Evolutionary conservation across 2,329 filamentous ascomycete genomes (phyloP).

Genomic region (Trichophyton rubrum): DNA sequence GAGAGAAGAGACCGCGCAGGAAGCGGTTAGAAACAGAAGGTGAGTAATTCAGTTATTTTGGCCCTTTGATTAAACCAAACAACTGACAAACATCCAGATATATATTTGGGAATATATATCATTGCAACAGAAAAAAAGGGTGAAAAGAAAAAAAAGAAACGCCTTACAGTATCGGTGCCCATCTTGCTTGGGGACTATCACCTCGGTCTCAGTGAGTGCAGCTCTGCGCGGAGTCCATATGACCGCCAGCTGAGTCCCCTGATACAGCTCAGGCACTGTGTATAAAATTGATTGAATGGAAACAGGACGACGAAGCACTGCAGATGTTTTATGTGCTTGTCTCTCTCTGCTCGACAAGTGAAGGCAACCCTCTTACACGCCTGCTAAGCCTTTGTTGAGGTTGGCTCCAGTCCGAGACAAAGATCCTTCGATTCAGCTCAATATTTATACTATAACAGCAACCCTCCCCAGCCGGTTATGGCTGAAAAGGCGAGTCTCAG

Average conservation of each 20-base stretch:
- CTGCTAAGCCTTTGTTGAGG: not conserved
- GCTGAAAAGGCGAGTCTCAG: not conserved
- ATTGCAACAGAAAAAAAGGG: not conserved
- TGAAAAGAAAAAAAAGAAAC: not conserved
- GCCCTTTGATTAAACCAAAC: not conserved
- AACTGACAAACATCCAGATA: not conserved
- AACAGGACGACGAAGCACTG: not conserved
- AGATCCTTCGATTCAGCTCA: not conserved
- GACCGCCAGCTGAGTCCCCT: not conserved
- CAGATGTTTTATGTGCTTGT: not conserved
- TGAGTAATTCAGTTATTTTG: not conserved
- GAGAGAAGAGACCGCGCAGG: not conserved
- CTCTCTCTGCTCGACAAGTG: not conserved
- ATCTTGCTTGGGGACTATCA: not conserved
- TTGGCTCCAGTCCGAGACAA: not conserved
- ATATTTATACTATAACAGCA: not conserved
- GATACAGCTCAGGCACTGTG: not conserved
- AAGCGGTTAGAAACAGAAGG: not conserved
- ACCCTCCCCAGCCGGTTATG: not conserved
- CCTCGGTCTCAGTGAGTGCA: not conserved
- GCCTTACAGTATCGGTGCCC: not conserved
- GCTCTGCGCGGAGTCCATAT: not conserved
- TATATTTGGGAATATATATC: not conserved
- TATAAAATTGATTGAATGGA: not conserved
- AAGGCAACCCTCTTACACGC: not conserved